These are phyloP conservation scores for Conringia planisiliqua DNA, from an alignment of 345 rosid species.

Conservation along the genomic window DNA sequence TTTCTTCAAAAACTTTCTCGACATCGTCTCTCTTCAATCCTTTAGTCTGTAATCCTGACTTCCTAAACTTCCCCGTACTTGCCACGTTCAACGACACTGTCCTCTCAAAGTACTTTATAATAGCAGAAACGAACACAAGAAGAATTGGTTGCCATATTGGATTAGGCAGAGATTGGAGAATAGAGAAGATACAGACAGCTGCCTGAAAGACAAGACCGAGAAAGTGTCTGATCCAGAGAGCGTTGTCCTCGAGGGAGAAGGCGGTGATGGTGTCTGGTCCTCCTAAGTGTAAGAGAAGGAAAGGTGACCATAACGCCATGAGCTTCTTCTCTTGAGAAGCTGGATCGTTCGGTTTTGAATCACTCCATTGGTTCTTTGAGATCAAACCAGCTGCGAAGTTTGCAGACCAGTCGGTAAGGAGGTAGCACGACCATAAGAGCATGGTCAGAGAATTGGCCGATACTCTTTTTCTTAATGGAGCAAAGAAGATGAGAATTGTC, in stretches of 20 bases:
- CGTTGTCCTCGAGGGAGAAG: neutral
- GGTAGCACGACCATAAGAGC: slow-evolving; percentile 48
- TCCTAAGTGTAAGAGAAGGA: neutral
- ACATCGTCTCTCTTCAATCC: neutral
- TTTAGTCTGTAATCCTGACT: neutral
- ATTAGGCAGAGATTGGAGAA: neutral
- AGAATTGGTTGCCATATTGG: neutral
- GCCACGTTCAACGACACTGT: neutral
- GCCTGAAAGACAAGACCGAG: neutral
- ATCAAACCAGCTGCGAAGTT: neutral
- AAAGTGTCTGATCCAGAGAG: neutral
- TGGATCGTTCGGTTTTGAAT: neutral
- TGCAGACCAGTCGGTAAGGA: slow-evolving; percentile 38
- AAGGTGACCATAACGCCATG: neutral
- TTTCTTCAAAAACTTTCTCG: neutral
- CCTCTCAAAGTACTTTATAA: neutral
- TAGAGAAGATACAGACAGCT: neutral
- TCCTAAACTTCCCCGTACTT: neutral
- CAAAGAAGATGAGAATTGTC: neutral
- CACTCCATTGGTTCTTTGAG: neutral
- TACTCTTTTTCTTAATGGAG: neutral
- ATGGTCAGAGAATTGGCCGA: slow-evolving; percentile 33
- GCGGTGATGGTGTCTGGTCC: neutral
- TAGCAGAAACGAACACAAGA: neutral
- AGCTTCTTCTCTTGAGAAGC: neutral